phyloP scores from a whole-genome alignment of 345 rosid species.

The Salix caprea region DNA sequence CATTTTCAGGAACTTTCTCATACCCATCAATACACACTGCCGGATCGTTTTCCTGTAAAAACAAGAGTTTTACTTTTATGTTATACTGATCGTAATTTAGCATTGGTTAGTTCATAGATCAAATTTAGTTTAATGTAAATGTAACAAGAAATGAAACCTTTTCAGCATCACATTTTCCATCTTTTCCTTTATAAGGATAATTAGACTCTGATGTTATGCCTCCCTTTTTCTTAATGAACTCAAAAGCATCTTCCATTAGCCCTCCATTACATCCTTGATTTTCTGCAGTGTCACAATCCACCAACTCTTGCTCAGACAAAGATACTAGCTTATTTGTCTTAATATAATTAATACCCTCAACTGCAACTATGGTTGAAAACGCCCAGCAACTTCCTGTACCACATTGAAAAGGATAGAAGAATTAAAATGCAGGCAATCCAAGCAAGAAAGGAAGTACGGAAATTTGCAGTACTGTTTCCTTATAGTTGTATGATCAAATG shows the following conservation, averaged over 20 bases:
- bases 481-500: background rate
- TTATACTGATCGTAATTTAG: background rate
- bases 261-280: conserved; percentile 60
- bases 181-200: conserved; percentile 52
- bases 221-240: conserved; percentile 41
- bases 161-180: conserved; percentile 39
- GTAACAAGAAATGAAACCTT: conserved; percentile 17
- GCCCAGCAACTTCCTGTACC: conserved; percentile 81
- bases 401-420: background rate
- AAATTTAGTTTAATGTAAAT: background rate
- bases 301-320: conserved; percentile 60
- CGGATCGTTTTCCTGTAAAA: conserved; percentile 27
- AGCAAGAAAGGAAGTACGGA: background rate
- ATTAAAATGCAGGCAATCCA: background rate
- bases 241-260: conserved; percentile 67
- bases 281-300: conserved; percentile 39
- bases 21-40: conserved; percentile 39
- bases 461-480: background rate
- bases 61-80: background rate
- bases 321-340: conserved; percentile 26
- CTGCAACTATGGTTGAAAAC: conserved; percentile 65
- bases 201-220: conserved; percentile 51
- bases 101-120: background rate
- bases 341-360: conserved; percentile 52
- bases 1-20: conserved; percentile 39